These are phyloP conservation scores for Elsinoe ampelina DNA, from an alignment of 2,329 filamentous ascomycete species.

Conservation along the genomic window DNA sequence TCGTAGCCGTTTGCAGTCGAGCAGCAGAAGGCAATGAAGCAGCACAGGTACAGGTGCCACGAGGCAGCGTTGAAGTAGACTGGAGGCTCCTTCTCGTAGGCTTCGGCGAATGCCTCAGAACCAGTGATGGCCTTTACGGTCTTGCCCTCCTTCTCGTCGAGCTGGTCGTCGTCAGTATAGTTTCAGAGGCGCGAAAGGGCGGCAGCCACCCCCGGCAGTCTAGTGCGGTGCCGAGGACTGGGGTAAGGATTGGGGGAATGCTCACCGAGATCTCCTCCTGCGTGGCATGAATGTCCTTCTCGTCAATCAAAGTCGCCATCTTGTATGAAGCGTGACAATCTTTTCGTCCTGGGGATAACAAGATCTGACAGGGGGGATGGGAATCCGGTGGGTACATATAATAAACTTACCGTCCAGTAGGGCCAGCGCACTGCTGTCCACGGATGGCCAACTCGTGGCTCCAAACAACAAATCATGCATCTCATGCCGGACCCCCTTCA, in stretches of 20 bases:
- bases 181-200: not conserved
- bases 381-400: constrained; percentile 3
- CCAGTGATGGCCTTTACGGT: constrained; percentile 40
- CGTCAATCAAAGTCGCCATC: constrained; percentile 3
- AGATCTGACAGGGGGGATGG: not conserved
- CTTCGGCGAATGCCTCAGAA: constrained; percentile 47
- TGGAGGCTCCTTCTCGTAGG: constrained; percentile 45
- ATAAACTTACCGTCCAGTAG: constrained; percentile 2
- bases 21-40: constrained; percentile 9
- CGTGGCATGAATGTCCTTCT: constrained; percentile 7
- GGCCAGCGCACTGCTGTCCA: not conserved
- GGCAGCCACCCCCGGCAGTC: not conserved
- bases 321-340: not conserved
- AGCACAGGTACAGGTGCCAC: not conserved
- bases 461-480: not conserved
- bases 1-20: constrained; percentile 44
- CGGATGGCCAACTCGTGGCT: too few species aligned
- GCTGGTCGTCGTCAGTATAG: not conserved
- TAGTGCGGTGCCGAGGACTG: not conserved
- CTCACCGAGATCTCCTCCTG: constrained; percentile 10
- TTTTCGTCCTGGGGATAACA: not conserved
- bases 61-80: constrained; percentile 16
- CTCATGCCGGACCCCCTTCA: not conserved
- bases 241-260: not conserved
- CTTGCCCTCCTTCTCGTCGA: constrained; percentile 8